A percentile compares a stretch with the other conserved stretches of the same genome.
Conservation (phyloP, 176 grass and related monocot species). For the Aegilops speltoides region DNA sequence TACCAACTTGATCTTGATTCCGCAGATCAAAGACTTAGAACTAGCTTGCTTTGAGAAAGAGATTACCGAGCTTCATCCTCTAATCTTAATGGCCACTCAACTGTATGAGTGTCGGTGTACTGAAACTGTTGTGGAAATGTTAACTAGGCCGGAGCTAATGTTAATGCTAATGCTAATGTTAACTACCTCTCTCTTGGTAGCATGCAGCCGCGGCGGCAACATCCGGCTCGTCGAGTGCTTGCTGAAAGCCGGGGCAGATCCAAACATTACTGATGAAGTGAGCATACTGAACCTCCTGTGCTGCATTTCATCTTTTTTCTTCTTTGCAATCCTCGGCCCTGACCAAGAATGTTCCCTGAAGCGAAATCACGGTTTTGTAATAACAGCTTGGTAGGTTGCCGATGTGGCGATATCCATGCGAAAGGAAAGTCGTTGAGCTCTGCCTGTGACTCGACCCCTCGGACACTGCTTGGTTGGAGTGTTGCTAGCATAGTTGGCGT, state of each 20-base stretch:
- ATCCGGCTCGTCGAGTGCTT: background rate
- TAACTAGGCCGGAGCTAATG: background rate
- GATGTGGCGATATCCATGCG: background rate
- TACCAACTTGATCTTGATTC: too few species aligned
- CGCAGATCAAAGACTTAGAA: too few species aligned
- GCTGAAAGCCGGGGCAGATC: constrained; percentile 2
- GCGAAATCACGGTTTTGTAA: background rate
- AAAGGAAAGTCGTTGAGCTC: background rate
- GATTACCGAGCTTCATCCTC: too few species aligned
- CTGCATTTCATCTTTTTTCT: background rate
- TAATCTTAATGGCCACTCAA: too few species aligned
- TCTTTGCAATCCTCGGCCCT: background rate
- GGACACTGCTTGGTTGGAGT: background rate
- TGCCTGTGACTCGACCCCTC: background rate
- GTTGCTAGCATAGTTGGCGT: background rate
- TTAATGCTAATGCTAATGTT: too few species aligned
- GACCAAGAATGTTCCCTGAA: background rate
- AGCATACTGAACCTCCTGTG: background rate
- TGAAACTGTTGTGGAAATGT: too few species aligned
- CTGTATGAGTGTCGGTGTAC: too few species aligned
- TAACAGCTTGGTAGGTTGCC: constrained; percentile 19
- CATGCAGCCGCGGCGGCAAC: background rate
- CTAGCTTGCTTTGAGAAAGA: too few species aligned
- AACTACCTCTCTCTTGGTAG: constrained; percentile 8
- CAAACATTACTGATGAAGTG: constrained; percentile 15